These are phyloP conservation scores for Danielozyma ontarioensis DNA, from an alignment of 805 yeast species.

Conservation along the genomic window DNA sequence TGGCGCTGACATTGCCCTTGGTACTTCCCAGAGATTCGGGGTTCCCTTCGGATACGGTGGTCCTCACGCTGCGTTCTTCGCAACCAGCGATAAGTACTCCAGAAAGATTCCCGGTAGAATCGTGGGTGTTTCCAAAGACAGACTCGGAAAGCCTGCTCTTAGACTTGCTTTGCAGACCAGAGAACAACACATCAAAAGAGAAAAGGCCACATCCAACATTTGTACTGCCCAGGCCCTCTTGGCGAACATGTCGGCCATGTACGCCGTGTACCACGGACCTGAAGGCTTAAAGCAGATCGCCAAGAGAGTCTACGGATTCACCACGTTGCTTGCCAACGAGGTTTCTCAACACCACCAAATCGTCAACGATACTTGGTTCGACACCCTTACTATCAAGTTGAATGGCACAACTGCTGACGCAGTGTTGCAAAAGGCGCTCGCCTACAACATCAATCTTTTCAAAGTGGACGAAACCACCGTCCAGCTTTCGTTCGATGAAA, in stretches of 20 bases:
- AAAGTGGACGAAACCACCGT: conserved; percentile 57
- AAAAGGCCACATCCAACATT: conserved; percentile 94
- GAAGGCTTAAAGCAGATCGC: conserved; percentile 79
- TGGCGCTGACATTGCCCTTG: conserved; percentile 91
- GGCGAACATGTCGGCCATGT: conserved; percentile 93
- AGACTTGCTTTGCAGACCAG: conserved; percentile 95
- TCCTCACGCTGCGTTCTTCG: conserved; percentile 97
- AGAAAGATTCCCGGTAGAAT: conserved; percentile 96
- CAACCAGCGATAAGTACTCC: conserved; percentile 73
- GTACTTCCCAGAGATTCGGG: conserved; percentile 93
- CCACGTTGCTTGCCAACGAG: conserved; percentile 63
- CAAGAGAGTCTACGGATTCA: conserved; percentile 64
- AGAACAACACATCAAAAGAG: conserved; percentile 97
- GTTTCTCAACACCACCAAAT: conserved; percentile 46
- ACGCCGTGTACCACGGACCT: conserved; percentile 95
- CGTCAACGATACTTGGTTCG: conserved; percentile 68
- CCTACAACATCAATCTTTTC: conserved; percentile 71
- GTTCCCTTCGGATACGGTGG: conserved; percentile 98
- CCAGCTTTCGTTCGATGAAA: conserved; percentile 87
- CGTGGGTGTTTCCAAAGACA: conserved; percentile 88
- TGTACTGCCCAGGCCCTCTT: conserved; percentile 97
- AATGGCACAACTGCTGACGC: conserved; percentile 48
- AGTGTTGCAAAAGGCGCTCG: conserved; percentile 53
- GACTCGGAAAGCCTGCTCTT: conserved; percentile 83
- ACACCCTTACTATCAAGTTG: conserved; percentile 70